Evolutionary conservation across 2,329 filamentous ascomycete genomes (phyloP).

Genomic region (Fusarium pininemorale): DNA sequence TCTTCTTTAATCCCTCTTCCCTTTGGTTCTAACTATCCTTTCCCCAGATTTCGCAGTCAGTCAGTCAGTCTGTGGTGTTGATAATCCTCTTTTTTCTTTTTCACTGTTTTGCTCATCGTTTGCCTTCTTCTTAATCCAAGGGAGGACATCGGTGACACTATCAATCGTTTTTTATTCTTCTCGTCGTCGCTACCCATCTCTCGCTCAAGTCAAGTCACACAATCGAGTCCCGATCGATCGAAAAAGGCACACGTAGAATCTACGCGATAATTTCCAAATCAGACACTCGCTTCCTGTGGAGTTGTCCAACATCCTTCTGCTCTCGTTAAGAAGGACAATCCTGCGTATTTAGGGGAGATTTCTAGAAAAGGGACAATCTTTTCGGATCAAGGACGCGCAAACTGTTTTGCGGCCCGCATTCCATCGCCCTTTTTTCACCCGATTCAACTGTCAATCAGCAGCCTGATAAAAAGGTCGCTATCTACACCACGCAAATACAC

Average conservation of each 20-base stretch:
- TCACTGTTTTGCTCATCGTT: conserved; percentile 11
- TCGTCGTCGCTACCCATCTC: not conserved
- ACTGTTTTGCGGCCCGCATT: conserved; percentile 32
- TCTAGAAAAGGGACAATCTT: not conserved
- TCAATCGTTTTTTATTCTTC: conserved; percentile 17
- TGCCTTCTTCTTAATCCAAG: not conserved
- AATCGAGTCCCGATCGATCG: conserved; percentile 24
- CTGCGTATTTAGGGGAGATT: not conserved
- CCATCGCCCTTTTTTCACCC: conserved; percentile 11
- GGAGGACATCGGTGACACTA: conserved; percentile 18
- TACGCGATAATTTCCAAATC: conserved; percentile 4
- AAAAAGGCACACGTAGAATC: conserved; percentile 9
- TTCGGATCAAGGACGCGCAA: conserved; percentile 27
- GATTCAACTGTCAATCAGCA: conserved; percentile 14
- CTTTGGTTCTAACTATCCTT: not conserved
- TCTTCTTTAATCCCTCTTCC: conserved; percentile 33
- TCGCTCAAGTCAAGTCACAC: conserved; percentile 31
- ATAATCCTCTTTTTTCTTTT: conserved; percentile 19
- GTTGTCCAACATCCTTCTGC: not conserved
- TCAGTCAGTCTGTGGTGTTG: not conserved
- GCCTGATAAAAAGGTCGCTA: conserved; percentile 13
- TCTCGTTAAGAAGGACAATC: conserved; percentile 15
- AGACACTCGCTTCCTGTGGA: not conserved
- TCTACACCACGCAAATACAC: not conserved
- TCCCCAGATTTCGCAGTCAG: conserved; percentile 15